Evolutionary conservation across 2,329 filamentous ascomycete genomes (phyloP).

Genomic region (Cladophialophora exuberans): DNA sequence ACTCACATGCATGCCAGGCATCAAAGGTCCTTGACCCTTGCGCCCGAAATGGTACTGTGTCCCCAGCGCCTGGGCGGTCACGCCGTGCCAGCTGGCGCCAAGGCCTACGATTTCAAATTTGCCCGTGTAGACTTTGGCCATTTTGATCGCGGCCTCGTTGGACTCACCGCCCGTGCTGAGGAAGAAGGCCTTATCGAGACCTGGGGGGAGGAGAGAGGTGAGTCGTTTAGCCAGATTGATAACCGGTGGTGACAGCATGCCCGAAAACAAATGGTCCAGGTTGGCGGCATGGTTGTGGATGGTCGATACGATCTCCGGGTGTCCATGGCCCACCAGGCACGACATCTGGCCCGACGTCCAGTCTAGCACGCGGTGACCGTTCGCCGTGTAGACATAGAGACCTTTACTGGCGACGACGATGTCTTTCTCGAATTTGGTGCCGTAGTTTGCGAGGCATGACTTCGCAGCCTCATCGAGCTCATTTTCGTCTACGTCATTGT

Average conservation of each 20-base stretch:
- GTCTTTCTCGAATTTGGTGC: conserved; percentile 37
- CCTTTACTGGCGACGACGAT: conserved; percentile 53
- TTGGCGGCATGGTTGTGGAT: conserved; percentile 53
- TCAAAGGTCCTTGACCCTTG: conserved; percentile 49
- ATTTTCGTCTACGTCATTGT: conserved; percentile 41
- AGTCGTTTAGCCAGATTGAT: conserved; percentile 58
- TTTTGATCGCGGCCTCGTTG: conserved; percentile 65
- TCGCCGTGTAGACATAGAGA: conserved; percentile 50
- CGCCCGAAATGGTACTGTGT: conserved; percentile 60
- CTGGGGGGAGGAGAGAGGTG: conserved; percentile 51
- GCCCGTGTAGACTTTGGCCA: conserved; percentile 66
- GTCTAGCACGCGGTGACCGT: conserved; percentile 55
- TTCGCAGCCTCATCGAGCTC: conserved; percentile 39
- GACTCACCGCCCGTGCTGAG: conserved; percentile 61
- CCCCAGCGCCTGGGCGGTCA: conserved; percentile 57
- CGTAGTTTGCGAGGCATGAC: conserved; percentile 34
- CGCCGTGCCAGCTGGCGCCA: conserved; percentile 63
- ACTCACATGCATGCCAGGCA: conserved; percentile 63
- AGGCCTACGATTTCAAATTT: conserved; percentile 68
- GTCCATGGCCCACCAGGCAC: conserved; percentile 61
- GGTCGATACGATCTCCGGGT: conserved; percentile 61
- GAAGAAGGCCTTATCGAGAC: conserved; percentile 61
- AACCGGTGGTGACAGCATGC: conserved; percentile 63
- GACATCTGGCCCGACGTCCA: conserved; percentile 66
- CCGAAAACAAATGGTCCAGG: conserved; percentile 63